Evolutionary conservation across 1,284 basidiomycete genomes (phyloP), one percentile per base, ranked within the genome.

Genomic region (Malassezia brasiliensis): DNA sequence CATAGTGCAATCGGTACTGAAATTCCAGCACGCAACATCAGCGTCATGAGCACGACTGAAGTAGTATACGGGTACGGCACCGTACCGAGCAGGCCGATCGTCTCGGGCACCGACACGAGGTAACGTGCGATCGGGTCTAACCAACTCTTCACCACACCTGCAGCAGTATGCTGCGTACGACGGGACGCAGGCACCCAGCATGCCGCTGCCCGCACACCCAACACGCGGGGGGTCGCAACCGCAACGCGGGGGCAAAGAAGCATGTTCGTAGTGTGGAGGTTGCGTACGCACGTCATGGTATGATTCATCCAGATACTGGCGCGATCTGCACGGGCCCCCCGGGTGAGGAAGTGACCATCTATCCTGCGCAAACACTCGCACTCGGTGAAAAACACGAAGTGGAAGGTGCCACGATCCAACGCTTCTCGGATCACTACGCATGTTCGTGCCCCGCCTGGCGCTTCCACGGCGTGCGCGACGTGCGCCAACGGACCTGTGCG

Each of bases 1-100:
- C 88, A 90, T 74, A 88, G 69, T 58, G 85, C 83, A 58, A 87
- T 79, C 17, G 88, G 89, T 5, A 89, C 78, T 1, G 87, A 83
- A 46, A 83, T 71, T 0, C 78, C 76, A 8, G 84, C 76, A 62
- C 89, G 83, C 32, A 84, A 79, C 12, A 81, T 66, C 42, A 88
- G 74, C 1, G 88, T 87, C 53, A 83, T 78, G 3, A 87, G 70
- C 40, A 90, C 83, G 59, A 91, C 87, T 2, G 86, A 84, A 1
- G 83, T 79, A 0, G 87, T 65, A 37, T 69, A 68, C 1, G 65
- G 50, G 35, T 68, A 54, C 0, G 65, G 61, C 12, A 53, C 12
- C 17, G 56, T 40, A 36, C 37, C 41, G 7, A 49, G 19, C 0
- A 57, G 37, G n/a, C 55, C 55, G 8, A 52, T 28, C 36, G 20